A percentile compares a stretch with the other conserved stretches of the same genome.
These are phyloP conservation scores for Hyaloraphidium curvatum DNA, from an alignment of 192 early-diverging fungal species.

Conservation along the genomic window DNA sequence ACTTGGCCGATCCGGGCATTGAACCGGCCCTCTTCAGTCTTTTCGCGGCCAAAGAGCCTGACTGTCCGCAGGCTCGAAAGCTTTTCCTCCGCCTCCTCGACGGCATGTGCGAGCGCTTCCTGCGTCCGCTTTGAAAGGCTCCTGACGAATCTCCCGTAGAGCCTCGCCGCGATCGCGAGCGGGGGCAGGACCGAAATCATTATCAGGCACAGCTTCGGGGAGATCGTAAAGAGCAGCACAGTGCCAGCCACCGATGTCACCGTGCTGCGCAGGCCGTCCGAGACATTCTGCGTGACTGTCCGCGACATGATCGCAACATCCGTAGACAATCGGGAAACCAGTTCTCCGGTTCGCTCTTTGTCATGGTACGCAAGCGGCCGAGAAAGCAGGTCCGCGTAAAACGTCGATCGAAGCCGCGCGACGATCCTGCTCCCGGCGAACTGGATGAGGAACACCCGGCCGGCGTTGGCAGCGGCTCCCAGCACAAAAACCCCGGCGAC, in stretches of 20 bases:
- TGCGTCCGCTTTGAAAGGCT: slow-evolving; percentile 41
- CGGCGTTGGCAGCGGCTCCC: neutral
- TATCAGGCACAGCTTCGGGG: slow-evolving; percentile 10
- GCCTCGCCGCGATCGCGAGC: slow-evolving; percentile 41
- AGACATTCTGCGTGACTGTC: neutral
- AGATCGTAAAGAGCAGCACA: neutral
- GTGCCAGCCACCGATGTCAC: neutral
- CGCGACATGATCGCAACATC: neutral
- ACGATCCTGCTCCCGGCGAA: neutral
- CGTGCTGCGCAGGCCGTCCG: neutral
- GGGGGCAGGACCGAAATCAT: slow-evolving; percentile 59
- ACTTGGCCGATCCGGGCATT: slow-evolving; percentile 14
- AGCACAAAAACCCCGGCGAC: neutral
- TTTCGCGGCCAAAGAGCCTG: slow-evolving; percentile 35
- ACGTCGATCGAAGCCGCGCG: neutral
- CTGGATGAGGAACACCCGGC: neutral
- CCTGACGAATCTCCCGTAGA: slow-evolving; percentile 46
- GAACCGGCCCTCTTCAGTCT: slow-evolving; percentile 23
- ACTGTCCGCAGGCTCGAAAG: slow-evolving; percentile 33
- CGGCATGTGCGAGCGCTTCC: slow-evolving; percentile 40
- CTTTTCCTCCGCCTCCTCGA: slow-evolving; percentile 22
- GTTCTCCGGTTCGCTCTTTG: neutral
- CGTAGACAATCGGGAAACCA: neutral
- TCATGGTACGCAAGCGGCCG: neutral
- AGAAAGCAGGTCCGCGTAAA: neutral